Percentiles rank a stretch among this genome's conserved stretches.
phyloP scores from a whole-genome alignment of 2,329 filamentous ascomycete genomes.

The Bipolaris cookei region DNA sequence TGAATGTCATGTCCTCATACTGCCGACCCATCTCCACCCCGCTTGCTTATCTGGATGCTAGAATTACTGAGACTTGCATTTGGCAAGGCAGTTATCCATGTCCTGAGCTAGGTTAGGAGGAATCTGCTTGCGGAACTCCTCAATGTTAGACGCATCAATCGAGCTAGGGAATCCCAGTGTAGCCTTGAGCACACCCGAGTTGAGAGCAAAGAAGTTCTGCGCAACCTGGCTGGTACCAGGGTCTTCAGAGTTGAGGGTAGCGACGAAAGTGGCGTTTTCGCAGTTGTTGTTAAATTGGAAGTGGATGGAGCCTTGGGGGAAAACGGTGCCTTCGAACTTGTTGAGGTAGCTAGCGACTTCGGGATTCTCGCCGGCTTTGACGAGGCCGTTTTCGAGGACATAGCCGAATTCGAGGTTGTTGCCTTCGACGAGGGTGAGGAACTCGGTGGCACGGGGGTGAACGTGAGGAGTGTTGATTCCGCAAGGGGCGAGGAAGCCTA shows the following conservation, averaged over 20 bases:
- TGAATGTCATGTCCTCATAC: constrained; percentile 4
- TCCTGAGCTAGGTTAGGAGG: constrained; percentile 60
- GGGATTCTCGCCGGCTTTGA: constrained; percentile 38
- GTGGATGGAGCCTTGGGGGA: constrained; percentile 56
- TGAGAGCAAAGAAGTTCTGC: constrained; percentile 53
- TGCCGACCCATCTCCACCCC: not conserved
- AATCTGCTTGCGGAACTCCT: constrained; percentile 45
- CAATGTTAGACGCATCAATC: constrained; percentile 46
- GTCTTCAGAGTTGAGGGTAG: constrained; percentile 53
- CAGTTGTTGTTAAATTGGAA: constrained; percentile 58
- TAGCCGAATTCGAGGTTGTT: constrained; percentile 52
- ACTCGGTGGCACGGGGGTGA: constrained; percentile 58
- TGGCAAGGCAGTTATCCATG: constrained; percentile 61
- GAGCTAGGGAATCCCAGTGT: constrained; percentile 47
- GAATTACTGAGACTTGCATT: constrained; percentile 46
- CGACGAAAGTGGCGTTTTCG: constrained; percentile 53
- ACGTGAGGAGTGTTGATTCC: constrained; percentile 58
- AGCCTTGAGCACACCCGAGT: constrained; percentile 47
- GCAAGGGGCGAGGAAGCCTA: constrained; percentile 52
- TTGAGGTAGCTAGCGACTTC: constrained; percentile 51
- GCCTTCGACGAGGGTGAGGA: constrained; percentile 54
- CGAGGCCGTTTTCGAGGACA: constrained; percentile 56
- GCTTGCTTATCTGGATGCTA: not conserved
- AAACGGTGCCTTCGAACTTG: constrained; percentile 56
- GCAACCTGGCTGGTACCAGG: constrained; percentile 53